phyloP scores from a whole-genome alignment of 208 protist species.

The Trypanosomatidae sp. region DNA sequence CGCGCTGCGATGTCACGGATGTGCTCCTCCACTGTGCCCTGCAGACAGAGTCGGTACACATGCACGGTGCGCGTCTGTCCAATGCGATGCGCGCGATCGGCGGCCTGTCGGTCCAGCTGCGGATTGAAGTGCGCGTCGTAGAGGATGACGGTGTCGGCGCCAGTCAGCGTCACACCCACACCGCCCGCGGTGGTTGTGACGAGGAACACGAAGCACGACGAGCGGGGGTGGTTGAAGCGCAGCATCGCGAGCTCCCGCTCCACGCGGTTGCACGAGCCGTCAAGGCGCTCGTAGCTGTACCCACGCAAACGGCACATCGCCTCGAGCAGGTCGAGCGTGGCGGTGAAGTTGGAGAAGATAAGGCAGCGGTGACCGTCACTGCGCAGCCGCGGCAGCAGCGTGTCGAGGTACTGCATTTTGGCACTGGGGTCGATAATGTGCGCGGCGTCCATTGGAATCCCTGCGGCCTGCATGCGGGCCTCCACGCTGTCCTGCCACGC shows the following conservation, averaged over 20 bases:
- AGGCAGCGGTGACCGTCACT: conserved; percentile 79
- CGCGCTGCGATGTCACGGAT: conserved; percentile 91
- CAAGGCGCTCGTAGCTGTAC: conserved; percentile 83
- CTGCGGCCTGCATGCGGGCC: conserved; percentile 47
- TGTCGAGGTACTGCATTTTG: conserved; percentile 95
- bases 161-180: conserved; percentile 98
- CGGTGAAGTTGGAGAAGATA: conserved; percentile 92
- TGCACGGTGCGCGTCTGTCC: conserved; percentile 94
- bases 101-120: conserved; percentile 97
- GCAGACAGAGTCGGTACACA: conserved; percentile 95
- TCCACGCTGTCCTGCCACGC: conserved; percentile 24
- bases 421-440: conserved; percentile 74
- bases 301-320: conserved; percentile 66
- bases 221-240: conserved; percentile 89
- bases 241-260: conserved; percentile 94
- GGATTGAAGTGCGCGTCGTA: conserved; percentile 98
- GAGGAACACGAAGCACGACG: conserved; percentile 95
- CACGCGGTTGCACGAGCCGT: conserved; percentile 78
- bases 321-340: conserved; percentile 88
- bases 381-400: conserved; percentile 85
- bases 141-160: conserved; percentile 96
- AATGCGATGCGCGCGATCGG: conserved; percentile 95
- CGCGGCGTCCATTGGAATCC: conserved; percentile 61
- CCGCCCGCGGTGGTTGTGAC: conserved; percentile 98
- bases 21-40: conserved; percentile 94